Base-by-base conservation (phyloP, 208 protist genomes). In the Acanthamoeba divionensis region DNA sequence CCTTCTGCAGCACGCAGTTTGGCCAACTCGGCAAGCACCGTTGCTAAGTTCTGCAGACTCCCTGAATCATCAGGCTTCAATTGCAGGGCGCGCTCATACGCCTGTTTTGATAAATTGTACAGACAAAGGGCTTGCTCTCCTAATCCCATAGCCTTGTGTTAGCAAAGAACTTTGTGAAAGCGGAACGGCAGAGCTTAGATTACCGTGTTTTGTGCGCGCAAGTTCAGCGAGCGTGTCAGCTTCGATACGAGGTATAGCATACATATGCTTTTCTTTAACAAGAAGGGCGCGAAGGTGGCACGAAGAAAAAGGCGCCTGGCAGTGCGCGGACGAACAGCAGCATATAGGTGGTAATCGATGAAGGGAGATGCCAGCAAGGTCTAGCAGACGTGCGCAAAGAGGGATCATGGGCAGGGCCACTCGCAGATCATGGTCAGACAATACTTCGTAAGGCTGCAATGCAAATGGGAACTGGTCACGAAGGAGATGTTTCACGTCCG, bases 181-280 rank as follows among this genome's bases (percentile, higher is more conserved):
- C n/a, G n/a, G n/a, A n/a, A n/a, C n/a, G n/a, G n/a, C n/a, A n/a
- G n/a, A n/a, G n/a, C n/a, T n/a, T n/a, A n/a, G n/a, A n/a, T n/a
- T n/a, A 5, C 73, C 73, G 24, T 33, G 44, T 38, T 88, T 88
- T 29, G 57, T 88, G 5, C 50, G 79, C 15, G 79, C 79, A 2
- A 88, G 79, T 47, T 88, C 55, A 12, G 79, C 79, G 24, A 88
- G 57, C 18, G 79, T 47, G 57, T 88, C 79, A 15, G 79, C 79
- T 18, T 88, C 79, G 57, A 88, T 88, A 38, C 79, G 44, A 26
- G n/a, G 73, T 7, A 88, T 88, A 60, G 79, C 79, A 24, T 88
- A 88, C 79, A 88, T 88, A 60, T 88, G 79, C 57, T 88, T 88
- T 1, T 36, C 79, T 47, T 88, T 88, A 24, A 88, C 79, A 12